Percentiles rank a stretch among this genome's conserved stretches.
Evolutionary conservation across 371 early-diverging fungal genomes (phyloP).

Genomic region (Mucor indicus): DNA sequence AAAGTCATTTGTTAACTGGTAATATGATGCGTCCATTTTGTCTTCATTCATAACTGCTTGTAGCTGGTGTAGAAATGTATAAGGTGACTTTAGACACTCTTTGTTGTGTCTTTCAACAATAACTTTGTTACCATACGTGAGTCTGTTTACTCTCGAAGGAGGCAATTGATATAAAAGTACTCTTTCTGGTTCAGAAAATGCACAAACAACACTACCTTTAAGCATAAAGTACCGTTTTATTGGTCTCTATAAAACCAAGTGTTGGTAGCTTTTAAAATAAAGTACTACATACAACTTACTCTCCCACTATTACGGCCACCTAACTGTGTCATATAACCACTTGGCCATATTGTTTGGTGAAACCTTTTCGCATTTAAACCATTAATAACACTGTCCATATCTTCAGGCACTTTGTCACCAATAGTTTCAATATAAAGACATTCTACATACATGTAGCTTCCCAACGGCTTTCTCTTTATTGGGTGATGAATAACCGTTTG

Average conservation of each 20-base stretch:
- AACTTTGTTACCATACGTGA: conserved; percentile 5
- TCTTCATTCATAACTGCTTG: neutral
- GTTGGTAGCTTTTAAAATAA: neutral
- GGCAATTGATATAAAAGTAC: conserved; percentile 5
- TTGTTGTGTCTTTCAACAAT: neutral
- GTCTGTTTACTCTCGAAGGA: conserved; percentile 2
- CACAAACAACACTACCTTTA: neutral
- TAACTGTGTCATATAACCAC: conserved; percentile 34
- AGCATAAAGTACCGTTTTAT: neutral
- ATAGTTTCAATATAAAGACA: conserved; percentile 11
- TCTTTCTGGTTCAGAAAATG: neutral
- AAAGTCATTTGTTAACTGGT: conserved; percentile 2
- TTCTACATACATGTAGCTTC: conserved; percentile 27
- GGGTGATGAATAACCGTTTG: neutral
- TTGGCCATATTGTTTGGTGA: conserved; percentile 30
- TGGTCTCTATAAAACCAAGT: neutral
- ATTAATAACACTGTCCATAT: conserved; percentile 29
- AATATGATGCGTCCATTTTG: neutral
- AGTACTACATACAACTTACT: too few relatives aligned
- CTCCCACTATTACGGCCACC: conserved; percentile 30
- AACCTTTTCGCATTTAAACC: conserved; percentile 30
- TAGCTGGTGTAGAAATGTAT: neutral
- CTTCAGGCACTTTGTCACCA: conserved; percentile 9
- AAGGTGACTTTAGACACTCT: neutral
- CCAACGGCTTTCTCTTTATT: conserved; percentile 36